Evolutionary conservation across 192 early-diverging fungal species (phyloP).

Genomic region (Coemansia sp.): DNA sequence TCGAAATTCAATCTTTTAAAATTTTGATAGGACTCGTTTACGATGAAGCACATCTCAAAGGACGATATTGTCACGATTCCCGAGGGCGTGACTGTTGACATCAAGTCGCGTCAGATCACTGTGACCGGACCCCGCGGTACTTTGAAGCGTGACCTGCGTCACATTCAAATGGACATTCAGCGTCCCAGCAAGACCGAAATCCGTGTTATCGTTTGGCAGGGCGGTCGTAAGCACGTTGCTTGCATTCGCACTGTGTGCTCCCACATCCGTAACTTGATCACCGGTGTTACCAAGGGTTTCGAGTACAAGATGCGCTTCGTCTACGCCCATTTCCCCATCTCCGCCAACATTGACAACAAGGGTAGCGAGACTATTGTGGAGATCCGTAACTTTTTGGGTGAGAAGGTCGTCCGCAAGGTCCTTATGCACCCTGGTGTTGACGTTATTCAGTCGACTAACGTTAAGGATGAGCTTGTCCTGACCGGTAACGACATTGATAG

Average conservation of each 20-base stretch:
- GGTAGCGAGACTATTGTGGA: slow-evolving; percentile 70
- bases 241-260: slow-evolving; percentile 97
- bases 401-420: slow-evolving; percentile 90
- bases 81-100: slow-evolving; percentile 77
- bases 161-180: slow-evolving; percentile 92
- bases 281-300: slow-evolving; percentile 97
- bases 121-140: slow-evolving; percentile 93
- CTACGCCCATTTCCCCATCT: slow-evolving; percentile 99
- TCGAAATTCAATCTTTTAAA: background rate
- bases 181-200: slow-evolving; percentile 70
- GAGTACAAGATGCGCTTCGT: slow-evolving; percentile 99
- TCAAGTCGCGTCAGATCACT: slow-evolving; percentile 88
- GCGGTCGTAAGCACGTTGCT: slow-evolving; percentile 95
- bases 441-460: slow-evolving; percentile 72
- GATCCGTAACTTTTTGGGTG: slow-evolving; percentile 99
- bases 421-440: slow-evolving; percentile 84
- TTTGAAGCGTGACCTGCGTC: slow-evolving; percentile 87
- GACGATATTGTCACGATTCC: slow-evolving; percentile 90
- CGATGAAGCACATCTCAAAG: slow-evolving; percentile 93
- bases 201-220: slow-evolving; percentile 92
- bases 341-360: slow-evolving; percentile 81
- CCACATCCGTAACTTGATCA: slow-evolving; percentile 97
- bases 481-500: slow-evolving; percentile 92
- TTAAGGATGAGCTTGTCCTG: slow-evolving; percentile 96
- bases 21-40: slow-evolving; percentile 20